Evolutionary conservation across 78 protist species (phyloP).

Genomic region (Dictyostelium firmibasis): DNA sequence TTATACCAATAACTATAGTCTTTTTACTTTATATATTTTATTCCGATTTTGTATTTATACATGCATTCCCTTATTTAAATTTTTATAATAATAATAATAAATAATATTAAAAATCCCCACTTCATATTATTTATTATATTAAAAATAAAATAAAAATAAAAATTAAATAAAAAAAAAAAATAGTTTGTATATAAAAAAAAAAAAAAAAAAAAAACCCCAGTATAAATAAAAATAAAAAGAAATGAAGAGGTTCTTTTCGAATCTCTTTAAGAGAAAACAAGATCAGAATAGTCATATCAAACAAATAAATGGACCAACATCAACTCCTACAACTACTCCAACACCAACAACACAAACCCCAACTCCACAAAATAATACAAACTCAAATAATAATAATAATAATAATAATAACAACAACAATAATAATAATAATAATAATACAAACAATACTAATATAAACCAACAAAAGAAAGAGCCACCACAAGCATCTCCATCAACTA

Average conservation of each 20-base stretch:
- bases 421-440: no score
- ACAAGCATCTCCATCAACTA: neutral
- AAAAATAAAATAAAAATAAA: neutral
- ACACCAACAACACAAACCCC: neutral
- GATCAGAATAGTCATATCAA: neutral
- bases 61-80: neutral
- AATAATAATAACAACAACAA: neutral
- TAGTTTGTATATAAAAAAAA: neutral
- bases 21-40: neutral
- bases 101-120: neutral
- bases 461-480: neutral
- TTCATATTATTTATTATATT: neutral
- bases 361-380: neutral
- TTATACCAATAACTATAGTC: neutral
- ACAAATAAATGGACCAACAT: neutral
- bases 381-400: neutral
- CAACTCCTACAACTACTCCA: neutral
- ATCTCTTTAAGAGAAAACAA: conserved; percentile 16
- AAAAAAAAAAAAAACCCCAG: neutral
- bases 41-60: neutral
- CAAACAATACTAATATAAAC: no score
- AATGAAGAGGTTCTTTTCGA: conserved; percentile 21
- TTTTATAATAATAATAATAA: no score
- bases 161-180: neutral
- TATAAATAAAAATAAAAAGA: neutral